Base-by-base conservation (phyloP, 192 early-diverging fungal species). In the Mortierella alpina region DNA sequence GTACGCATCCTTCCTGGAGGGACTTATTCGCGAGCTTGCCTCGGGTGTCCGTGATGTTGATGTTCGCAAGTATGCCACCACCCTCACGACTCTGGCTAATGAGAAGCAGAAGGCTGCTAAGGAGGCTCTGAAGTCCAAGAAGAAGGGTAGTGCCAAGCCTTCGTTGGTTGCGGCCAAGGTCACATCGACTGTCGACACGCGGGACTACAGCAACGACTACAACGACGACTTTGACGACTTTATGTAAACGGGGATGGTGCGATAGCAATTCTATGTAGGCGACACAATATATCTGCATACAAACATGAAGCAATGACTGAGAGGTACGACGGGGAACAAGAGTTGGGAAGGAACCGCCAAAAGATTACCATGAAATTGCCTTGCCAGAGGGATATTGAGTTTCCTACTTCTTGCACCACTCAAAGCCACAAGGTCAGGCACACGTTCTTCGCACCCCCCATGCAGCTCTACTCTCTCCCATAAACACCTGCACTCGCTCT, bases 31-130 rank as follows among this genome's bases (percentile, higher is more conserved):
- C 63, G 91, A 93, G 61, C 77, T 92, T 56, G 83, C 86, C 53
- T 53, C 74, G 23, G 85, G 90, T 10, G 77, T 91, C 31, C 70
- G 70, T 51, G 92, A 93, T 60, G 70, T 84, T 7, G 92, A 94
- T 47, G 88, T 92, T 12, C 84, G 89, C 64, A 92, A 92, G 70
- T 66, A 86, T 40, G 61, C 91, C 17, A 86, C 85, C 73, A 84
- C 90, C 9, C 69, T 94, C 75, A 89, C 88, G 4, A 84, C 86
- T 3, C 73, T 94, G 63, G 93, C 91, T 57, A 92, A 92, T 67
- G 93, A 94, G 84, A 93, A 94, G 84, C 88, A 92, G 80, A 88
- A 84, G 59, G 85, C 85, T 18, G 82, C 84, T 11, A 84, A 86
- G 60, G 93, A 94, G 20, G 86, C 82, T 3, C 18, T 69, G 53